A percentile compares a stretch with the other conserved stretches of the same genome.
These are phyloP conservation scores for Sporothrix pallida DNA, from an alignment of 2,329 filamentous ascomycete species.

Conservation along the genomic window DNA sequence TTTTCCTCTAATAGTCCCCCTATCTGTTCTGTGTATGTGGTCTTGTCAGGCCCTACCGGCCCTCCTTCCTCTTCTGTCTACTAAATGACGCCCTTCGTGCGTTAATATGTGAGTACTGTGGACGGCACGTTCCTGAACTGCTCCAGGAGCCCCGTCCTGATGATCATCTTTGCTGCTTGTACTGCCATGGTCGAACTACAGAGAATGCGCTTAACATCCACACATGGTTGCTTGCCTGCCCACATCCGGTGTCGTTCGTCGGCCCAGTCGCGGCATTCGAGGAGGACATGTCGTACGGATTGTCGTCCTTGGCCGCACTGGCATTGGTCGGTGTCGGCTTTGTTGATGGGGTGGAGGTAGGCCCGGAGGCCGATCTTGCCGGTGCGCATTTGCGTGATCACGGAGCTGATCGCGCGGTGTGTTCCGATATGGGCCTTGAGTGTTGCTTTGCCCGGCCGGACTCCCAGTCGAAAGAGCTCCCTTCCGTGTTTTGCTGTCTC, in stretches of 20 bases:
- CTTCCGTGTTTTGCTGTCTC: slow-evolving; percentile 2
- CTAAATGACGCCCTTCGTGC: background rate
- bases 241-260: slow-evolving; percentile 23
- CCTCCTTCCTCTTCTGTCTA: slow-evolving; percentile 7
- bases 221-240: slow-evolving; percentile 17
- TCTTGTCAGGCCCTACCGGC: slow-evolving; percentile 13
- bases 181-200: slow-evolving; percentile 18
- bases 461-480: background rate
- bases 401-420: slow-evolving; percentile 1
- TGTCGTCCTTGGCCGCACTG: background rate
- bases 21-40: background rate
- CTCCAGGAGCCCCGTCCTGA: background rate
- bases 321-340: background rate
- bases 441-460: slow-evolving; percentile 10
- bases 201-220: slow-evolving; percentile 21
- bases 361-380: background rate
- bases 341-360: background rate
- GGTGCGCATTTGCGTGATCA: slow-evolving; percentile 10
- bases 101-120: background rate
- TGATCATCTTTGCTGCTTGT: slow-evolving; percentile 11
- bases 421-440: background rate
- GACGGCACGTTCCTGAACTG: background rate
- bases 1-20: background rate
- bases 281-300: slow-evolving; percentile 9
- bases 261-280: slow-evolving; percentile 16